These are phyloP conservation scores for Pyrenochaeta sp. DNA, from an alignment of 2,329 filamentous ascomycete genomes.

Conservation along the genomic window DNA sequence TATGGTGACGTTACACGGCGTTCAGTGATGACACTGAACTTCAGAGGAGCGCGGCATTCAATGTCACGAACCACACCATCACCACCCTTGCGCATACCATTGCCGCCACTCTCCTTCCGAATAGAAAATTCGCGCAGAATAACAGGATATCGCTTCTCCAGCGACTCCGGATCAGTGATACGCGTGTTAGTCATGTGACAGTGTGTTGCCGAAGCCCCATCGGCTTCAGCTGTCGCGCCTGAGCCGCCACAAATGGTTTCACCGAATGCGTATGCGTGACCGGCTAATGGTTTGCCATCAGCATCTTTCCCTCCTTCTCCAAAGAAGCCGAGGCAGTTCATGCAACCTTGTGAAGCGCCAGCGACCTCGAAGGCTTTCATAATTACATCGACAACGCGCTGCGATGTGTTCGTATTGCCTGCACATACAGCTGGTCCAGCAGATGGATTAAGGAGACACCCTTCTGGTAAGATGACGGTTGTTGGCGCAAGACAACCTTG, in stretches of 20 bases:
- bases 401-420: constrained; percentile 14
- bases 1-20: constrained; percentile 75
- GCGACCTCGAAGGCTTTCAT: constrained; percentile 19
- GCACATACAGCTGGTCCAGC: background rate
- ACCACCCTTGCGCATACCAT: constrained; percentile 68
- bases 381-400: constrained; percentile 24
- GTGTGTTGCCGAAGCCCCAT: constrained; percentile 73
- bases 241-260: constrained; percentile 77
- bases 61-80: constrained; percentile 76
- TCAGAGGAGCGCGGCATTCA: constrained; percentile 74
- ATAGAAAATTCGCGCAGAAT: constrained; percentile 71
- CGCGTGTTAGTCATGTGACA: constrained; percentile 81
- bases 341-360: constrained; percentile 22
- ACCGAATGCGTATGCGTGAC: constrained; percentile 68
- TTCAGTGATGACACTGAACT: constrained; percentile 80
- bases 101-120: constrained; percentile 66
- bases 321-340: constrained; percentile 41
- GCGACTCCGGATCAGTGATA: constrained; percentile 76
- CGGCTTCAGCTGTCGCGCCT: constrained; percentile 71
- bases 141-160: constrained; percentile 75
- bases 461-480: constrained; percentile 41
- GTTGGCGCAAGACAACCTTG: constrained; percentile 51
- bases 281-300: too few species aligned
- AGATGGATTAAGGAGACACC: constrained; percentile 46
- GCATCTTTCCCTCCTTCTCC: too few species aligned